phyloP scores from a whole-genome alignment of 2,329 filamentous ascomycete genomes.

The Colletotrichum australisinense region DNA sequence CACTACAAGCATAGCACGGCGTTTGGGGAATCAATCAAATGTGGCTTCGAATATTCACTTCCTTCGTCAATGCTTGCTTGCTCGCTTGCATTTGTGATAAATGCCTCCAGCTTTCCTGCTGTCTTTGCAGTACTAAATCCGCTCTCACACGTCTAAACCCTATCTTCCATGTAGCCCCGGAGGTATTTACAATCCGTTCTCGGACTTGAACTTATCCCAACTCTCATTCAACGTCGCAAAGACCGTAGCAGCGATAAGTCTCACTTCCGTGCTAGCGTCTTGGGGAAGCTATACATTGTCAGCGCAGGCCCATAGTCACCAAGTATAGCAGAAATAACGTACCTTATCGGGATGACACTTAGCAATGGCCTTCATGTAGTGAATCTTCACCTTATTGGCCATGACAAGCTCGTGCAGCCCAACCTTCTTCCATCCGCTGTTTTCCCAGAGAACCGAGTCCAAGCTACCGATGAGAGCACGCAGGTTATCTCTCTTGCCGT shows the following conservation, averaged over 20 bases:
- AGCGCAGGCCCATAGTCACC: neutral
- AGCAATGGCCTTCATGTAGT: constrained; percentile 99
- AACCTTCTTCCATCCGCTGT: constrained; percentile 96
- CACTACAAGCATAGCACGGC: constrained; percentile 38
- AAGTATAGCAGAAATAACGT: constrained; percentile 47
- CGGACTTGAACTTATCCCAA: constrained; percentile 79
- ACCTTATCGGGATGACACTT: constrained; percentile 99
- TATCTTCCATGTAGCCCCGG: neutral
- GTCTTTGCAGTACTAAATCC: neutral
- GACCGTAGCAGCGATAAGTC: constrained; percentile 73
- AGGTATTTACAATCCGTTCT: constrained; percentile 68
- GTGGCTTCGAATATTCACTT: constrained; percentile 28
- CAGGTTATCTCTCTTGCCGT: constrained; percentile 92
- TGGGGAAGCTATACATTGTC: constrained; percentile 64
- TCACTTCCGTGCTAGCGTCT: constrained; percentile 72
- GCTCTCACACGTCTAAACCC: neutral
- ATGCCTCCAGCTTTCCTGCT: neutral
- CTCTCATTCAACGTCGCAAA: constrained; percentile 78
- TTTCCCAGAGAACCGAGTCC: constrained; percentile 90
- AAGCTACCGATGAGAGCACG: constrained; percentile 88
- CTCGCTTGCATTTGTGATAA: neutral
- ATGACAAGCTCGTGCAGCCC: constrained; percentile 93
- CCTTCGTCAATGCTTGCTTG: neutral
- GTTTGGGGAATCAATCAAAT: constrained; percentile 37
- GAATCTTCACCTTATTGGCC: constrained; percentile 94